phyloP scores from a whole-genome alignment of 768 basidiomycete species.

The Pleurotus platypus region DNA sequence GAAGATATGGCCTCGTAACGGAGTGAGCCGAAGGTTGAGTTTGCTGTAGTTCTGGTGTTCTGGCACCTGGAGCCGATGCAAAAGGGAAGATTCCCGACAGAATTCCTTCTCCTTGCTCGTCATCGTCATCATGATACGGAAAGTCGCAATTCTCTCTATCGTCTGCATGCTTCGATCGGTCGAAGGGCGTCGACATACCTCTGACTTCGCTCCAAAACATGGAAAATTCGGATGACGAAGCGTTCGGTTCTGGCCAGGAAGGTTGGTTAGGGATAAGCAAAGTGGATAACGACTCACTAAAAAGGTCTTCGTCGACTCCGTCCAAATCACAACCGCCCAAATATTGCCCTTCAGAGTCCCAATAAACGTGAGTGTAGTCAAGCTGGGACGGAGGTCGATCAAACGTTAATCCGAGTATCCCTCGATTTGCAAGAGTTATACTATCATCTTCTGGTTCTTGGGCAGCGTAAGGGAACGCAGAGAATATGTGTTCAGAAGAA shows the following conservation, averaged over 20 bases:
- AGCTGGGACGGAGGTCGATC: conserved; percentile 4
- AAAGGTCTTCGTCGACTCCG: neutral
- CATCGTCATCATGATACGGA: neutral
- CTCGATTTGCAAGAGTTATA: neutral
- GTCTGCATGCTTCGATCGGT: neutral
- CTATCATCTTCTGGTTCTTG: neutral
- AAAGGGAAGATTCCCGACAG: neutral
- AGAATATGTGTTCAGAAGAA: neutral
- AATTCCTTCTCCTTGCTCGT: neutral
- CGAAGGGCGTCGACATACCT: neutral
- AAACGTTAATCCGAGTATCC: neutral
- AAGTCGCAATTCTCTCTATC: too few relatives aligned
- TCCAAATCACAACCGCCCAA: neutral
- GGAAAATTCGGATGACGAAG: neutral
- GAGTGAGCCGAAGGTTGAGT: neutral
- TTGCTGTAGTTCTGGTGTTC: conserved; percentile 5
- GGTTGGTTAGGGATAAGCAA: neutral
- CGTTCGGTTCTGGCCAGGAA: neutral
- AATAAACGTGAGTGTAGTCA: conserved; percentile 5
- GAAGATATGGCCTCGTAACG: neutral
- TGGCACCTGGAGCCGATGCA: neutral
- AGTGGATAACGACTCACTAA: neutral
- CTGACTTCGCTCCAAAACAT: neutral
- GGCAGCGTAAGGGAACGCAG: too few relatives aligned
- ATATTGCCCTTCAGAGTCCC: neutral